phyloP scores from a whole-genome alignment of 2,329 filamentous ascomycete species.

The Tolypocladium pustulatum region DNA sequence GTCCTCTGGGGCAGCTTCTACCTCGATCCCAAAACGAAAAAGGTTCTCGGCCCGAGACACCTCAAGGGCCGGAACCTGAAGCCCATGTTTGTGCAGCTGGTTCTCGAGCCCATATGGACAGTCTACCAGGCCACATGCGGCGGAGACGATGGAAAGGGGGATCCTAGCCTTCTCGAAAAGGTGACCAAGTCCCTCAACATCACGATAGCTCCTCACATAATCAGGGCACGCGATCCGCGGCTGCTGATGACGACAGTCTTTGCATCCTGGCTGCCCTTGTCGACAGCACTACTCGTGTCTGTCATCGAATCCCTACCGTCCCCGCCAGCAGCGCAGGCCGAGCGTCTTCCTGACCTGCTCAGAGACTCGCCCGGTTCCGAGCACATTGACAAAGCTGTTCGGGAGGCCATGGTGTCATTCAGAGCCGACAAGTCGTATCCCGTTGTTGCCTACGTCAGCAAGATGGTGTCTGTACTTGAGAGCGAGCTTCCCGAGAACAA shows the following conservation, averaged over 20 bases:
- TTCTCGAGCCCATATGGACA: conserved; percentile 92
- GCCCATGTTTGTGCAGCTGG: conserved; percentile 94
- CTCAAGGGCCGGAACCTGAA: conserved; percentile 85
- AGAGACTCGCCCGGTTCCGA: conserved; percentile 68
- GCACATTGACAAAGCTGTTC: conserved; percentile 57
- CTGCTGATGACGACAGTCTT: conserved; percentile 81
- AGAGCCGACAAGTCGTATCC: conserved; percentile 61
- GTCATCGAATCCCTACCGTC: conserved; percentile 89
- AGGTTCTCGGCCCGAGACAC: conserved; percentile 82
- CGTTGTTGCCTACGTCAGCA: conserved; percentile 90
- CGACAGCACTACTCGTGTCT: conserved; percentile 84
- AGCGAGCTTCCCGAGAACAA: conserved; percentile 87
- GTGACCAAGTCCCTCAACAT: conserved; percentile 87
- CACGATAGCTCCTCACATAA: conserved; percentile 71
- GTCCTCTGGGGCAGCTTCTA: conserved; percentile 97
- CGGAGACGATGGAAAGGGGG: conserved; percentile 71
- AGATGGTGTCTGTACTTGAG: conserved; percentile 92
- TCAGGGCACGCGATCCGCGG: conserved; percentile 73
- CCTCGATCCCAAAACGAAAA: conserved; percentile 92
- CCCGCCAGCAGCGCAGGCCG: conserved; percentile 67
- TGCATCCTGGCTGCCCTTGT: conserved; percentile 81
- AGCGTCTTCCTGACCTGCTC: conserved; percentile 69
- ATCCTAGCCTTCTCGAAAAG: conserved; percentile 76
- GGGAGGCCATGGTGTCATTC: conserved; percentile 75
- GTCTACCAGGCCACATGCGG: conserved; percentile 86